phyloP scores from a whole-genome alignment of 805 yeast genomes.

The Diddensiella santjacobensis region DNA sequence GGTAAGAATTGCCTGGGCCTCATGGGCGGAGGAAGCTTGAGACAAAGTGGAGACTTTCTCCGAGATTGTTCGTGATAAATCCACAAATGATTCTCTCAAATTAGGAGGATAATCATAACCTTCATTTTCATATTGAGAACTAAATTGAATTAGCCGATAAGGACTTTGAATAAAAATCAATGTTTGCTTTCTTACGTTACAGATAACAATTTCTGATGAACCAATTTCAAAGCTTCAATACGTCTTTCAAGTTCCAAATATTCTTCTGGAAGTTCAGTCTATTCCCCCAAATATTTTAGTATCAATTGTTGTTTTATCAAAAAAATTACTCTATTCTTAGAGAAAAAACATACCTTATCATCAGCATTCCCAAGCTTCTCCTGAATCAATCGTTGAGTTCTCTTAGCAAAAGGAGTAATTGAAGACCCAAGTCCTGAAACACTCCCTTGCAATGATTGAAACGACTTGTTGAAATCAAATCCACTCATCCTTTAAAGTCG shows the following conservation, averaged over 20 bases:
- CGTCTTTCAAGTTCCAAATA: conserved; percentile 69
- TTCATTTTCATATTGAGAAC: conserved; percentile 62
- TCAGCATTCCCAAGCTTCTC: conserved; percentile 76
- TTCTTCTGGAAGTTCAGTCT: conserved; percentile 77
- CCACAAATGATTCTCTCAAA: conserved; percentile 69
- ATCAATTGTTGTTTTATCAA: neutral
- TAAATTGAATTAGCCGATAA: too few species aligned
- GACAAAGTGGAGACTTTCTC: conserved; percentile 63
- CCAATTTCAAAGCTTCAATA: conserved; percentile 66
- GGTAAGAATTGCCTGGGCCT: conserved; percentile 70
- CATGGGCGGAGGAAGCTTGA: conserved; percentile 71
- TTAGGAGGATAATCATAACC: conserved; percentile 81
- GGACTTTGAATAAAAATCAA: neutral
- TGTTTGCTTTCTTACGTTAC: conserved; percentile 36
- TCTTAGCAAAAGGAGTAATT: conserved; percentile 71
- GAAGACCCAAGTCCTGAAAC: conserved; percentile 37
- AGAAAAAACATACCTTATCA: conserved; percentile 58
- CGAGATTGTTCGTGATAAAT: conserved; percentile 62
- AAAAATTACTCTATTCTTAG: too few species aligned
- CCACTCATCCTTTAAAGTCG: conserved; percentile 22
- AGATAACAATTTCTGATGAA: conserved; percentile 54
- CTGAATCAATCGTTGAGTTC: conserved; percentile 75
- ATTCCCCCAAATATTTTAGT: too few species aligned
- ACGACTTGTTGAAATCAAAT: conserved; percentile 38
- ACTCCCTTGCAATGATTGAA: conserved; percentile 33